Conservation (phyloP, 2,329 filamentous ascomycete genomes). For the Fusarium azukiicola region DNA sequence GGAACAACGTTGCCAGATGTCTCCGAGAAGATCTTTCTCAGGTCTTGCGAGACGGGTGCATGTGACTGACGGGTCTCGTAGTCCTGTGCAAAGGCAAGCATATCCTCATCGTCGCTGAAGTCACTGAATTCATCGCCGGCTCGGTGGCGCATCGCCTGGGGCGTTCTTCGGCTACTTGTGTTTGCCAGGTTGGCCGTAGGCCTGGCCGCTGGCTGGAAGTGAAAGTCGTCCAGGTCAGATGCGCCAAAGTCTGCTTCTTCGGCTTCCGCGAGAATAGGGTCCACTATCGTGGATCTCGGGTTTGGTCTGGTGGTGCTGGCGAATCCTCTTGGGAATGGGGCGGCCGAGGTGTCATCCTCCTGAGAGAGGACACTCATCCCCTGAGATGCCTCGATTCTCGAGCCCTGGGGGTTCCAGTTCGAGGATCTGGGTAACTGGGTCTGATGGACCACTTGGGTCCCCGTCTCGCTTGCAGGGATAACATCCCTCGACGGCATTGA, state of each 20-base stretch:
- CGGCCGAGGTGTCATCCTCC: slow-evolving; percentile 44
- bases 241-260: slow-evolving; percentile 51
- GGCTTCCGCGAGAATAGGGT: slow-evolving; percentile 34
- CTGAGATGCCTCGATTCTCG: slow-evolving; percentile 41
- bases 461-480: slow-evolving; percentile 56
- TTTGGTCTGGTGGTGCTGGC: slow-evolving; percentile 25
- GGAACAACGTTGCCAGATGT: slow-evolving; percentile 70
- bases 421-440: slow-evolving; percentile 68
- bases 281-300: slow-evolving; percentile 21
- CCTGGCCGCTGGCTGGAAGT: slow-evolving; percentile 41
- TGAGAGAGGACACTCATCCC: slow-evolving; percentile 52
- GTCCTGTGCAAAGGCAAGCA: slow-evolving; percentile 74
- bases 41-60: slow-evolving; percentile 45
- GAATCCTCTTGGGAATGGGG: slow-evolving; percentile 55
- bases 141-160: slow-evolving; percentile 47
- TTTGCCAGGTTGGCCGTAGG: slow-evolving; percentile 28
- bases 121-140: slow-evolving; percentile 66
- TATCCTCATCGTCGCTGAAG: slow-evolving; percentile 73
- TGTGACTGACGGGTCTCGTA: slow-evolving; percentile 68
- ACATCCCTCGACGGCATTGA: slow-evolving; percentile 59
- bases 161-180: slow-evolving; percentile 37
- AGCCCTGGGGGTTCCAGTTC: slow-evolving; percentile 49
- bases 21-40: slow-evolving; percentile 68
- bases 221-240: slow-evolving; percentile 57
- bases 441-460: slow-evolving; percentile 73